Evolutionary conservation across 1,284 basidiomycete genomes (phyloP).

Genomic region (Ceratobasidium sp.): DNA sequence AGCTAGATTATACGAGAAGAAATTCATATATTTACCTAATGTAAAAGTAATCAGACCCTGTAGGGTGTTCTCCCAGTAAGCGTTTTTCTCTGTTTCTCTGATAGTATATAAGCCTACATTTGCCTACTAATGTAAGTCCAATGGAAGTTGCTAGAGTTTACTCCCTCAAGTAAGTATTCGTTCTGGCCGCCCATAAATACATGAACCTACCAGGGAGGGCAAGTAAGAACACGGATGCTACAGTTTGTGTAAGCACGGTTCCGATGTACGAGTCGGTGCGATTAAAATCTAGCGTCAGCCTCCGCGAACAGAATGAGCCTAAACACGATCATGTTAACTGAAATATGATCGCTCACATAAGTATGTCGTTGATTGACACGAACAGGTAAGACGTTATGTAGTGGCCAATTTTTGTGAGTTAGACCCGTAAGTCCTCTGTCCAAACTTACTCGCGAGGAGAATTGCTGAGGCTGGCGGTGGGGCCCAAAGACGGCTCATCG

Average conservation of each 20-base stretch:
- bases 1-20: no score
- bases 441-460: neutral
- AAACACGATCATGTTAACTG: neutral
- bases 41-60: no score
- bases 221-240: neutral
- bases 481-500: neutral
- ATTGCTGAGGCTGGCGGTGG: neutral
- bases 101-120: no score
- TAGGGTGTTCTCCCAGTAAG: no score
- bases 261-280: constrained; percentile 10
- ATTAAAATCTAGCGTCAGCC: constrained; percentile 21
- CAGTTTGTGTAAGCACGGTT: neutral
- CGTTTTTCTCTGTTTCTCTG: no score
- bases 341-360: neutral
- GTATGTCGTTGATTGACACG: constrained; percentile 11
- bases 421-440: neutral
- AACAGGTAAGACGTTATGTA: neutral
- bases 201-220: neutral
- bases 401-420: neutral
- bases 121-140: neutral
- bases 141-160: neutral
- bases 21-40: no score
- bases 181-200: neutral
- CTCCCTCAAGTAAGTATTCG: neutral
- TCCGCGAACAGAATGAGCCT: neutral